Conservation (phyloP, 129 eudicot genomes). For the Helichrysum umbraculigerum region DNA sequence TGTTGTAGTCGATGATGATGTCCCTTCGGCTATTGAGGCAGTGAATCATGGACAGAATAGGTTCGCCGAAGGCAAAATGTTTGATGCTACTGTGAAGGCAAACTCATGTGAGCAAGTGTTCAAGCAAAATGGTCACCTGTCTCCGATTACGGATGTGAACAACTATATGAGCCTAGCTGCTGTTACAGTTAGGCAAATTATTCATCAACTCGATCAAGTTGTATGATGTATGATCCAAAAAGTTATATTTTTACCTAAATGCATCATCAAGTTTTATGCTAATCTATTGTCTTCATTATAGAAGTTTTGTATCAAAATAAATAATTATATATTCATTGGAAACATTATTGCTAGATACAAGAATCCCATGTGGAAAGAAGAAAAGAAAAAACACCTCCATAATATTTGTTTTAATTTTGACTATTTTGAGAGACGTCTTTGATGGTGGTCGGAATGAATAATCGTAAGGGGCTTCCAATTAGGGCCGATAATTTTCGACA, state of each 20-base stretch:
- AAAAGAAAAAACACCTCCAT: no score
- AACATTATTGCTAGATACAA: no score
- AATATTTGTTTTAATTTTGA: no score
- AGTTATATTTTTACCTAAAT: no score
- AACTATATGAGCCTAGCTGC: background rate
- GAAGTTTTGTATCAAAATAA: no score
- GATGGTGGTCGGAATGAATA: no score
- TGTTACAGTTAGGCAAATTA: background rate
- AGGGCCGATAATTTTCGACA: no score
- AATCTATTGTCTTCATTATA: no score
- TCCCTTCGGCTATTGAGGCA: background rate
- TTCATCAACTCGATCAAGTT: background rate
- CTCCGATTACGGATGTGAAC: background rate
- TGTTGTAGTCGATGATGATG: background rate
- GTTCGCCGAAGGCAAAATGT: background rate
- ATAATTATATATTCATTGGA: no score
- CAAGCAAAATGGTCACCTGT: background rate
- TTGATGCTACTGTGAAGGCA: background rate
- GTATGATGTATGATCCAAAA: background rate
- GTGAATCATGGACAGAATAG: background rate
- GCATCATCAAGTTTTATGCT: background rate
- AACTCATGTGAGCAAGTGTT: background rate
- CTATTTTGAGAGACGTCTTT: no score
- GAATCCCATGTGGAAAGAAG: no score
- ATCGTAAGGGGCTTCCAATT: no score